Conservation (phyloP, 2,329 filamentous ascomycete species). For the Sclerotinia trifoliorum region DNA sequence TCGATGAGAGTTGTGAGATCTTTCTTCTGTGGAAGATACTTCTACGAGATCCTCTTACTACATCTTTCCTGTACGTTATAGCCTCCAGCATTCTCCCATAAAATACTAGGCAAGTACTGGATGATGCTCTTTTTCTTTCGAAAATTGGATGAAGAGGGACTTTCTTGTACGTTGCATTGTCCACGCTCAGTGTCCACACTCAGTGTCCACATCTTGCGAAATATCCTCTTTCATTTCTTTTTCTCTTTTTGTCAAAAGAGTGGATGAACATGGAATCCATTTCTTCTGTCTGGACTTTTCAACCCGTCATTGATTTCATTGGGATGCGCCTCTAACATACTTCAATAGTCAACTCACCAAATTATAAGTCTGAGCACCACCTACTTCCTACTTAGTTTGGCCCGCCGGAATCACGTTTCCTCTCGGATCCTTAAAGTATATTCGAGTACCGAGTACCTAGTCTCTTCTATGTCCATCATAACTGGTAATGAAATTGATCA, state of each 20-base stretch:
- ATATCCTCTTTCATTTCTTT: neutral
- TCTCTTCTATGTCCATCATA: too few species aligned
- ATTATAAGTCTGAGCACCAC: neutral
- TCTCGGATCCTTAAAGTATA: neutral
- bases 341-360: neutral
- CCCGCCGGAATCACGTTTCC: neutral
- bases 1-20: neutral
- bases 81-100: neutral
- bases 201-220: neutral
- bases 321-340: neutral
- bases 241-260: neutral
- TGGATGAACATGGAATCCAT: neutral
- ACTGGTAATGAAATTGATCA: neutral
- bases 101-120: neutral
- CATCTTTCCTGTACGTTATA: too few species aligned
- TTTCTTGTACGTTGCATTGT: too few species aligned
- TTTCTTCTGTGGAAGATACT: neutral
- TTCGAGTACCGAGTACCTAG: too few species aligned
- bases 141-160: neutral
- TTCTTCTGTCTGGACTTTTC: neutral
- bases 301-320: neutral
- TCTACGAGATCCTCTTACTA: too few species aligned
- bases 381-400: constrained; percentile 1
- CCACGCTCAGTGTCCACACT: too few species aligned
- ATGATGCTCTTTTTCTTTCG: neutral